phyloP scores from a whole-genome alignment of 148 eudicot genomes.

The Nyssa sinensis region DNA sequence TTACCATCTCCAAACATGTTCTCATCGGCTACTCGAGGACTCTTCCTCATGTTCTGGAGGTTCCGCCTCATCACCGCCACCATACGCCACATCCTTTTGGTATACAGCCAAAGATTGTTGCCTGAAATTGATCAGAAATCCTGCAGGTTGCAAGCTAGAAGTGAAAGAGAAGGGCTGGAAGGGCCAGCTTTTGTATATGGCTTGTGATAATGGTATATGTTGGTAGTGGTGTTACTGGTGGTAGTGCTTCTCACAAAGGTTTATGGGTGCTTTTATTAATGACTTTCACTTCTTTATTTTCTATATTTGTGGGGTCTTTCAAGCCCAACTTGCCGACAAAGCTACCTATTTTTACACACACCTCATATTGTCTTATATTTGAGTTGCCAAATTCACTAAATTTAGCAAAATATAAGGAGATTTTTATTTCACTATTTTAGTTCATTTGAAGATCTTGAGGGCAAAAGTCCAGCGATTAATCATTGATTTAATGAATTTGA shows the following conservation, averaged over 20 bases:
- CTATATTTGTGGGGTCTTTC: conserved; percentile 14
- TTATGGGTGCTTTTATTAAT: conserved; percentile 26
- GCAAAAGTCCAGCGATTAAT: not conserved
- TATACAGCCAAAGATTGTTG: conserved; percentile 5
- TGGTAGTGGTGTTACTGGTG: conserved; percentile 28
- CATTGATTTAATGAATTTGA: not conserved
- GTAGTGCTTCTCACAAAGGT: conserved; percentile 29
- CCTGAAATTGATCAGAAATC: not conserved
- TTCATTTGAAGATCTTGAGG: not conserved
- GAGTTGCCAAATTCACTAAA: not conserved
- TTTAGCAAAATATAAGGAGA: conserved; percentile 1
- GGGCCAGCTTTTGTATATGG: conserved; percentile 8
- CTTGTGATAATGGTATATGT: conserved; percentile 10
- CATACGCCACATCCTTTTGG: conserved; percentile 28
- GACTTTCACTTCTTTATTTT: conserved; percentile 4
- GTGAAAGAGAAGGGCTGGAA: conserved; percentile 2
- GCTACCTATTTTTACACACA: not conserved
- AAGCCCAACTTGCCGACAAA: conserved; percentile 16
- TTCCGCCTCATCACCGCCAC: conserved; percentile 31
- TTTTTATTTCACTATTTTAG: not conserved
- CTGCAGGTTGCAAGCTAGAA: not conserved
- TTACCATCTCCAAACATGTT: conserved; percentile 37
- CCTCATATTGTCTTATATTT: not conserved
- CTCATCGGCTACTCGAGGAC: conserved; percentile 66
- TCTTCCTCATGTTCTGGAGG: conserved; percentile 41